Conservation (phyloP, 2,329 filamentous ascomycete genomes). For the Akanthomyces muscarius region DNA sequence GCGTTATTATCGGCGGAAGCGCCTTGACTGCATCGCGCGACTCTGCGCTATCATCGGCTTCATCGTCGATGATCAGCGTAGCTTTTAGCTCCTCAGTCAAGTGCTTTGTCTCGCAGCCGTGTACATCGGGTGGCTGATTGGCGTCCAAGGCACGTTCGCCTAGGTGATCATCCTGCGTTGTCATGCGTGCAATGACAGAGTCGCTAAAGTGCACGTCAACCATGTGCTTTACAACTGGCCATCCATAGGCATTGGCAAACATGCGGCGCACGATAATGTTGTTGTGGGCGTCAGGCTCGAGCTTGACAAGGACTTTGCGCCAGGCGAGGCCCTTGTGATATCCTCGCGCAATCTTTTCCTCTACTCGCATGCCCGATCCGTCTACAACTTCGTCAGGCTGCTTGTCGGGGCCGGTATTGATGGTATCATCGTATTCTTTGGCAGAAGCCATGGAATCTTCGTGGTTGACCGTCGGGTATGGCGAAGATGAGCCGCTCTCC, state of each 20-base stretch:
- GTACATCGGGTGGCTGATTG: constrained; percentile 50
- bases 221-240: constrained; percentile 93
- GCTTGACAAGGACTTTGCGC: constrained; percentile 92
- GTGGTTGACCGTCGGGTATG: constrained; percentile 33
- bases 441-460: constrained; percentile 42
- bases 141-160: constrained; percentile 64
- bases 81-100: constrained; percentile 13
- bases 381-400: constrained; percentile 43
- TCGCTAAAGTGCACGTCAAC: constrained; percentile 93
- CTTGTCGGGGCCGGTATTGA: constrained; percentile 44
- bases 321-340: constrained; percentile 90
- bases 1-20: constrained; percentile 33
- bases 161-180: constrained; percentile 64
- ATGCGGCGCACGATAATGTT: constrained; percentile 95
- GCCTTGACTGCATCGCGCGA: constrained; percentile 45
- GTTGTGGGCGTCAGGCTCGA: constrained; percentile 97
- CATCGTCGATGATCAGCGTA: background rate
- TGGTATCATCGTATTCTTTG: constrained; percentile 51
- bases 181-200: constrained; percentile 54
- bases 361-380: constrained; percentile 74
- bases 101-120: constrained; percentile 61
- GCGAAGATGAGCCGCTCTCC: constrained; percentile 32
- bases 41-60: constrained; percentile 20
- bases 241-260: constrained; percentile 96
- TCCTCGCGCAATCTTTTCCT: constrained; percentile 94